Base-by-base conservation (phyloP, 2,329 filamentous ascomycete genomes). In the Pseudovirgaria hyperparasitica region DNA sequence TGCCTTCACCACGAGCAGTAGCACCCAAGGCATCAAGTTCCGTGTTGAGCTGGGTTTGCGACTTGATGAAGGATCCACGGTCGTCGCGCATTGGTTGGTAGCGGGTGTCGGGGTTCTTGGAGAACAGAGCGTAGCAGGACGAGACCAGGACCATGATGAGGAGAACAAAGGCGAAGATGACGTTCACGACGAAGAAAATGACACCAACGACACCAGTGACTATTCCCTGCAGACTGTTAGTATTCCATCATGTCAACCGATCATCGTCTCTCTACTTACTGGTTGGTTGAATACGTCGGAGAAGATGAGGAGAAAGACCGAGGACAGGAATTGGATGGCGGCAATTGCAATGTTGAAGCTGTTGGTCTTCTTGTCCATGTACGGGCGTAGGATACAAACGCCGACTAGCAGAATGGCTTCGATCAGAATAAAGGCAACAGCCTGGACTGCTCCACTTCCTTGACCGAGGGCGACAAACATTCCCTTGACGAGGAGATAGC, bases 331-430 rank as follows among this genome's bases (percentile, higher is more conserved):
- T 64, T 93, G 94, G 56, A 93, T 67, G 23, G 73, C 78, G 36
- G 75, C 79, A 44, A 94, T 94, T 34, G 84, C 72, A 46, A 96
- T 93, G 60, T 94, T 94, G 68, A 93, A 92, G 25, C 77, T 76
- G 56, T 94, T 96, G 35, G 84, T 93, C 62, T 86, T 87, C 72
- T 93, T 93, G 66, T 94, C 87, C 87, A 96, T 96, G 79, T 84
- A 96, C 11, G 87, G 87, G 33, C 82, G 76, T 40, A 94, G 61
- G 28, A 92, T 76, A 33, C 75, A 79, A 30, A 84, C 75, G 13
- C 60, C 73, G 42, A 93, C 78, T 30, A 96, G 66, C 41, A 80
- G 76, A 27, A 57, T 71, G 2, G 77, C 77, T 55, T 96, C 87
- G 30, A 94, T 73, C 33, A 94, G 63, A 21, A 96, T 64, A 31